A percentile compares a stretch with the other conserved stretches of the same genome.
phyloP scores from a whole-genome alignment of 2,329 filamentous ascomycete species.

The Epicoccum nigrum region DNA sequence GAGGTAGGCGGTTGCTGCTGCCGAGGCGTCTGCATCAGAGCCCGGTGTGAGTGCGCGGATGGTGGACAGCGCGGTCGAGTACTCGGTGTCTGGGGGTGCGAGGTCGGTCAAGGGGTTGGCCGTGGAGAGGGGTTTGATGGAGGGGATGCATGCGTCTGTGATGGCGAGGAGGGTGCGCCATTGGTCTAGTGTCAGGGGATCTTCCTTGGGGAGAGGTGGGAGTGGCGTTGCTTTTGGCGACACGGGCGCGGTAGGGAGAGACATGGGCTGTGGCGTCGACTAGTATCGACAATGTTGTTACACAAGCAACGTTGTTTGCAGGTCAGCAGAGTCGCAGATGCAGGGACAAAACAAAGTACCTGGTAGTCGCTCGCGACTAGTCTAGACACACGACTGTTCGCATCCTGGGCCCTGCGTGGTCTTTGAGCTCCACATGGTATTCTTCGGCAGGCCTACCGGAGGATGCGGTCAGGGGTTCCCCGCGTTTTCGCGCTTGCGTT shows the following conservation, averaged over 20 bases:
- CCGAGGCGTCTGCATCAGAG: conserved; percentile 43
- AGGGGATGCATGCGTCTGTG: conserved; percentile 64
- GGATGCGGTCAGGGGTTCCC: too few relatives aligned
- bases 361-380: too few relatives aligned
- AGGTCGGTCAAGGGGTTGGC: conserved; percentile 51
- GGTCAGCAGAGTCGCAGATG: not conserved
- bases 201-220: conserved; percentile 53
- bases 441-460: too few relatives aligned
- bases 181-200: conserved; percentile 61
- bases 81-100: conserved; percentile 57
- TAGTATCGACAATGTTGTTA: not conserved
- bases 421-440: too few relatives aligned
- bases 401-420: too few relatives aligned
- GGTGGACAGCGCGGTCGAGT: conserved; percentile 53
- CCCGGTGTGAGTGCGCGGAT: conserved; percentile 36
- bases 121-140: conserved; percentile 55
- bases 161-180: conserved; percentile 65
- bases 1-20: conserved; percentile 60
- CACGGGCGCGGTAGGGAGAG: conserved; percentile 34
- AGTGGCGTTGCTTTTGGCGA: conserved; percentile 51
- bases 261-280: conserved; percentile 7
- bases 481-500: too few relatives aligned
- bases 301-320: too few relatives aligned
- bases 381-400: too few relatives aligned
- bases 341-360: too few relatives aligned